Evolutionary conservation across 2,329 filamentous ascomycete species (phyloP), one percentile per base, ranked within the genome.

Genomic region (Aureobasidium sp.): DNA sequence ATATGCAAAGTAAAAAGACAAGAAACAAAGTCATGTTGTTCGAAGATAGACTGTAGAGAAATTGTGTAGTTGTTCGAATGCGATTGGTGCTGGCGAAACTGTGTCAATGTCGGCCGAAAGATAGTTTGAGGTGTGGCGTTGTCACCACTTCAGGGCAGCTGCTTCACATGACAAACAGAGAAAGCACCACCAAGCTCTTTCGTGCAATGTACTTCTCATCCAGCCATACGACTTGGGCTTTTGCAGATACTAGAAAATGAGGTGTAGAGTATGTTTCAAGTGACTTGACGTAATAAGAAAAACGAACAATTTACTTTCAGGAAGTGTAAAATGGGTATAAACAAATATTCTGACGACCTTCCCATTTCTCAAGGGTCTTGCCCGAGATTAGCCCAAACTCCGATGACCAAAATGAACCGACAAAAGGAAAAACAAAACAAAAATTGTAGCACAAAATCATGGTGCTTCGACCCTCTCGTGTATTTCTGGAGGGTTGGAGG

Each of bases 391-490:
- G 15, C 10, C 34, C n/a, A 37, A 48, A 58, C 42, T 39, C 55
- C 55, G 23, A 17, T 39, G n/a, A 46, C 26, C 15, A 29, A 37
- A 9, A 10, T 34, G 32, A 34, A 34, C 32, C 32, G 2, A 34
- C 29, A 32, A 32, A 32, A 32, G 29, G 10, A 17, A n/a, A 46
- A 42, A 39, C 12, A 42, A 13, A 55, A 5, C 8, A 12, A 26
- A 6, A 0, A 37, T 32, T 23, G 9, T n/a, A 36, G n/a, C 27
- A 36, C 20, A 39, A n/a, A 17, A 48, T 60, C 57, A 60, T 41
- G 57, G 57, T 15, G 57, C 57, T 36, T 60, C 57, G 10, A 60
- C 36, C 26, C 57, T 60, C 20, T 51, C 27, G n/a, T 41, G 9
- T 15, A n/a, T 60, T 23, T 60, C 46, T 0, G 36, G 57, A 23